Conservation (phyloP, 23 red algal species). For the Cyanidiococcus yangmingshanensis region DNA sequence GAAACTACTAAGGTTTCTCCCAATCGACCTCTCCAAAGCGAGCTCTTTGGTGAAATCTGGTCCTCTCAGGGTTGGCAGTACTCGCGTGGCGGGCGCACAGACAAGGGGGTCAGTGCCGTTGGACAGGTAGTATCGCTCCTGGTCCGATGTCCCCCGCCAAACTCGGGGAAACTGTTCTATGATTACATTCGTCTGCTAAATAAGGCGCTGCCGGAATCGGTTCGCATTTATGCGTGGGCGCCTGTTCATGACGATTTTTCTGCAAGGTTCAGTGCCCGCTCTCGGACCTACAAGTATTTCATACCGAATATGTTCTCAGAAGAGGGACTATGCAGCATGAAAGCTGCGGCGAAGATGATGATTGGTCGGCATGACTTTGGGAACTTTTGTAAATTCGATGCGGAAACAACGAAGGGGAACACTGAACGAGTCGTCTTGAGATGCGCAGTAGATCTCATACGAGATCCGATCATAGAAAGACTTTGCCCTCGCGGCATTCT, state of each 20-base stretch:
- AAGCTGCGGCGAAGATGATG: slow-evolving; percentile 39
- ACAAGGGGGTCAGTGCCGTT: slow-evolving; percentile 79
- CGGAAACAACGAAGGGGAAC: slow-evolving; percentile 39
- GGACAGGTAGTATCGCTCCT: slow-evolving; percentile 62
- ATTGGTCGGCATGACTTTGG: slow-evolving; percentile 90
- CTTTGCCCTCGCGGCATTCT: not conserved
- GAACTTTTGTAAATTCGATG: slow-evolving; percentile 93
- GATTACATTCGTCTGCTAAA: slow-evolving; percentile 89
- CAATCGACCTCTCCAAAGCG: not conserved
- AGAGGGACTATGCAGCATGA: slow-evolving; percentile 62
- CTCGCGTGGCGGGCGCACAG: slow-evolving; percentile 79
- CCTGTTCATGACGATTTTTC: slow-evolving; percentile 58
- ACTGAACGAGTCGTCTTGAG: slow-evolving; percentile 45
- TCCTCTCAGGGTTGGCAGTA: slow-evolving; percentile 22
- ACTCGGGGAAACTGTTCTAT: slow-evolving; percentile 15
- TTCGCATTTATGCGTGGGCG: slow-evolving; percentile 67
- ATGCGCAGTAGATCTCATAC: slow-evolving; percentile 3
- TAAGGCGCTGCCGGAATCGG: slow-evolving; percentile 39
- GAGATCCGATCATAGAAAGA: not conserved
- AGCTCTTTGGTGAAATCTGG: not conserved
- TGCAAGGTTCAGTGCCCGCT: slow-evolving; percentile 66
- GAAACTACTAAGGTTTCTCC: not conserved
- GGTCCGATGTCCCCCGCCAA: slow-evolving; percentile 28
- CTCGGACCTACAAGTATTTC: slow-evolving; percentile 82
- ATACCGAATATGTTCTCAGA: slow-evolving; percentile 28